Conservation (phyloP, 768 basidiomycete species). For the Boletus rubroflammeus region DNA sequence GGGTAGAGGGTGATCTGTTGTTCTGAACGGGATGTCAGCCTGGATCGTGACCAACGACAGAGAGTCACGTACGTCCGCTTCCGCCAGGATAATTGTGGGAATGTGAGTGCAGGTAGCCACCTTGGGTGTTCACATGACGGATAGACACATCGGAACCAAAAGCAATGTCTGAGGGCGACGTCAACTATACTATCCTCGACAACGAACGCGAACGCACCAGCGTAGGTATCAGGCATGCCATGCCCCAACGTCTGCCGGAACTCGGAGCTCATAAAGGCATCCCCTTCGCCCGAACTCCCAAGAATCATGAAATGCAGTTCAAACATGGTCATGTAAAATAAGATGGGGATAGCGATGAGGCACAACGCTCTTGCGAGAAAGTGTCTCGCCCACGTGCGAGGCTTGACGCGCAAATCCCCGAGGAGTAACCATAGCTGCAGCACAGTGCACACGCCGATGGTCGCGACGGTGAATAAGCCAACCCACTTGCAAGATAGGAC, state of each 20-base stretch:
- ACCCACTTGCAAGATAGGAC: slow-evolving; percentile 98
- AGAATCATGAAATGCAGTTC: slow-evolving; percentile 90
- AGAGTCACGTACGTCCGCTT: slow-evolving; percentile 67
- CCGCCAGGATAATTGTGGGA: slow-evolving; percentile 85
- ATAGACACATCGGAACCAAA: slow-evolving; percentile 80
- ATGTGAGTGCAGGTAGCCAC: slow-evolving; percentile 98
- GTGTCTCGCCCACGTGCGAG: slow-evolving; percentile 74
- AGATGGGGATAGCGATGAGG: slow-evolving; percentile 76
- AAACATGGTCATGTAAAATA: slow-evolving; percentile 98
- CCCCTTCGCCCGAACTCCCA: slow-evolving; percentile 89
- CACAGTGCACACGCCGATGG: slow-evolving; percentile 81
- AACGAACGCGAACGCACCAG: slow-evolving; percentile 52
- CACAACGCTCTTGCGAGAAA: slow-evolving; percentile 88
- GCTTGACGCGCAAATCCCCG: slow-evolving; percentile 78
- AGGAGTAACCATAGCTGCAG: slow-evolving; percentile 86
- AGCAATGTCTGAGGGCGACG: slow-evolving; percentile 59
- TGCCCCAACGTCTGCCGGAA: slow-evolving; percentile 93
- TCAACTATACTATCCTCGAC: not conserved
- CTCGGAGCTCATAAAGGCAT: slow-evolving; percentile 98
- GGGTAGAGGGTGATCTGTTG: slow-evolving; percentile 99
- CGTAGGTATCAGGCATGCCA: slow-evolving; percentile 90
- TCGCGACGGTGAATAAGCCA: slow-evolving; percentile 95
- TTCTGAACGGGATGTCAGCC: slow-evolving; percentile 46
- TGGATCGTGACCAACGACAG: not conserved
- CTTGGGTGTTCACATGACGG: slow-evolving; percentile 94